phyloP scores from a whole-genome alignment of 805 yeast genomes.

The Saccharomycodes ludwigii region DNA sequence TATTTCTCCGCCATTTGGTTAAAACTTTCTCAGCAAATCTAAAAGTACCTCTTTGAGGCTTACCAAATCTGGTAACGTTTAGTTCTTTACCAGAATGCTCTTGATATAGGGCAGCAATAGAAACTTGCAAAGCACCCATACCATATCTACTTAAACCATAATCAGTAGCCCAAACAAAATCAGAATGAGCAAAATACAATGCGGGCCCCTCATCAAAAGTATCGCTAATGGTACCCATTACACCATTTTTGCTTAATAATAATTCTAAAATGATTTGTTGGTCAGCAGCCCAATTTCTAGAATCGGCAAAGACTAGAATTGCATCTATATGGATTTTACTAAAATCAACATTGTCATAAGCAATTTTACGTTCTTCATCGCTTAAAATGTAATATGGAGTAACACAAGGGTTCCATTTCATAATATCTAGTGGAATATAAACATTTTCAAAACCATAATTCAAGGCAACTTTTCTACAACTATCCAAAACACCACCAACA shows the following conservation, averaged over 20 bases:
- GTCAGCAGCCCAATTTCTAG: conserved; percentile 88
- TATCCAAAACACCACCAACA: conserved; percentile 81
- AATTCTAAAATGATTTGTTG: conserved; percentile 81
- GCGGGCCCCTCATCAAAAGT: conserved; percentile 69
- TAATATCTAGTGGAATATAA: conserved; percentile 67
- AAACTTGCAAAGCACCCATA: conserved; percentile 88
- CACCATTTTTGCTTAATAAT: conserved; percentile 63
- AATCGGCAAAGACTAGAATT: conserved; percentile 80
- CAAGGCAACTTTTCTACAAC: conserved; percentile 72
- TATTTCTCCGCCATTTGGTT: conserved; percentile 66
- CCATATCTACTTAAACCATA: conserved; percentile 75
- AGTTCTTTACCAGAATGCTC: conserved; percentile 78
- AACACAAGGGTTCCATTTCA: conserved; percentile 80
- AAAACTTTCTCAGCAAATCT: conserved; percentile 71
- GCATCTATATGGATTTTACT: conserved; percentile 61
- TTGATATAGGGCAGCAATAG: conserved; percentile 72
- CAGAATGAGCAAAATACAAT: conserved; percentile 82
- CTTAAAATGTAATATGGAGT: conserved; percentile 72
- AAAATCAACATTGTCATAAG: conserved; percentile 48
- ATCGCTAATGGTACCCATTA: conserved; percentile 69
- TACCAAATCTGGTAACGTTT: conserved; percentile 74
- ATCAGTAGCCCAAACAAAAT: conserved; percentile 88
- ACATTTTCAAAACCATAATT: conserved; percentile 77
- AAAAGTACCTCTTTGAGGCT: conserved; percentile 82
- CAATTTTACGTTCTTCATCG: conserved; percentile 50